Evolutionary conservation across 2,329 filamentous ascomycete species (phyloP), one percentile per base, ranked within the genome.

Genomic region (Alternaria gaisen): DNA sequence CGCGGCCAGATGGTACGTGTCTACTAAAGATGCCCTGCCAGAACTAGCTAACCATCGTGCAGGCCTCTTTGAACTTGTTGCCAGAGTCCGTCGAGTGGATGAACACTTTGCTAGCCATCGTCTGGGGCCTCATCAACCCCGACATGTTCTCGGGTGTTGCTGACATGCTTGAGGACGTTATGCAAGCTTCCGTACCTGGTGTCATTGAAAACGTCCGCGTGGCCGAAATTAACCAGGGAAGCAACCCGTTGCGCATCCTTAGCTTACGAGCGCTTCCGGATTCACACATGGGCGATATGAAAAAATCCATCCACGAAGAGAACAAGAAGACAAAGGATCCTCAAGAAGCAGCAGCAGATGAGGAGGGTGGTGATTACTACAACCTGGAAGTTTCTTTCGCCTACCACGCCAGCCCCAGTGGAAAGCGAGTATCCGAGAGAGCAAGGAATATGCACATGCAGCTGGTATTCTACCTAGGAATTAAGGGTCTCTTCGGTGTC

Each of bases 401-500:
- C 1, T 97, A 97, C 76, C 93, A 97, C 73, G 92, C 94, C 10
- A 88, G 90, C 75, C 93, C 93, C 12, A 90, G 87, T 3, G 85
- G 87, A 5, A 83, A 84, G 59, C 87, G 89, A 48, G 85, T 93
- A 14, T 90, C 91, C 3, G 90, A 91, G 46, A 95, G 94, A 79
- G 93, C 93, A 6, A 88, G 91, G 68, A 98, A 97, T 76, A 97
- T 97, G 92, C 94, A 97, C 72, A 97, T 97, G 93, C 91, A 96
- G 72, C 81, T 98, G 14, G 88, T 97, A 9, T 98, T 99, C 77
- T 98, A 97, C 67, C 86, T 98, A 1, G 95, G 95, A 58, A 83
- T 97, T 73, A 93, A 91, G 74, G 94, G 94, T 0, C 83, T 97
- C 5, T 95, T 97, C 68, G 94, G 94, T 28, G 89, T 97, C 0